phyloP scores from a whole-genome alignment of 2,329 filamentous ascomycete genomes.

The Colletotrichum sp. region DNA sequence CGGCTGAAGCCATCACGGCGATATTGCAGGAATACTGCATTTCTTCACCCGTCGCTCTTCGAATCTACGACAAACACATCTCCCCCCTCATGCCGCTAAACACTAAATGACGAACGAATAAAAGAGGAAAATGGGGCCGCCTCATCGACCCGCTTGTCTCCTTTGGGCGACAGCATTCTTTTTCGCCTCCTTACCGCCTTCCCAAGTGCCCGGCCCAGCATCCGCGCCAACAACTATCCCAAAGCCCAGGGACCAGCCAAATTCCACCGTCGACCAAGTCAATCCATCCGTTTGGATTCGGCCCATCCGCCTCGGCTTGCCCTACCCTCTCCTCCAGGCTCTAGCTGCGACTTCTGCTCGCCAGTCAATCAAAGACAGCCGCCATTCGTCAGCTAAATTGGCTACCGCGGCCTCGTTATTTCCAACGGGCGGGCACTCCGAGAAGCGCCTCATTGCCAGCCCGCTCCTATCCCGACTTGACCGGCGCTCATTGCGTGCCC shows the following conservation, averaged over 20 bases:
- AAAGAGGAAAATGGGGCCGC: background rate
- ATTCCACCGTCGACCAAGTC: background rate
- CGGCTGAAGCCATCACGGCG: background rate
- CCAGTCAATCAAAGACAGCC: background rate
- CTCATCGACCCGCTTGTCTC: background rate
- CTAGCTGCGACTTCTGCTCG: background rate
- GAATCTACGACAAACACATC: background rate
- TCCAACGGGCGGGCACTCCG: conserved; percentile 1
- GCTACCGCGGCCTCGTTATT: background rate
- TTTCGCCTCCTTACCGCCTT: background rate
- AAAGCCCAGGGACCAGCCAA: background rate
- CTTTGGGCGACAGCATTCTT: background rate
- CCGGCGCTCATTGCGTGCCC: background rate
- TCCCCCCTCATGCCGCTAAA: background rate
- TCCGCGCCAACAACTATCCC: background rate
- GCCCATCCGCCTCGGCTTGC: background rate
- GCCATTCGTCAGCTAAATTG: background rate
- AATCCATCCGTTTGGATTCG: conserved; percentile 4
- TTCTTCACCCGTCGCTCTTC: background rate
- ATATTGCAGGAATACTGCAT: background rate
- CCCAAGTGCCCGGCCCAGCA: background rate
- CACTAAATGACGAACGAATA: background rate
- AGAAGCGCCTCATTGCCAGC: background rate
- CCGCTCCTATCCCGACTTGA: background rate
- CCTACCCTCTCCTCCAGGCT: background rate